Percentiles rank a stretch among this genome's conserved stretches.
phyloP scores from a whole-genome alignment of 179 eudicot genomes.

The Spinacia oleracea region DNA sequence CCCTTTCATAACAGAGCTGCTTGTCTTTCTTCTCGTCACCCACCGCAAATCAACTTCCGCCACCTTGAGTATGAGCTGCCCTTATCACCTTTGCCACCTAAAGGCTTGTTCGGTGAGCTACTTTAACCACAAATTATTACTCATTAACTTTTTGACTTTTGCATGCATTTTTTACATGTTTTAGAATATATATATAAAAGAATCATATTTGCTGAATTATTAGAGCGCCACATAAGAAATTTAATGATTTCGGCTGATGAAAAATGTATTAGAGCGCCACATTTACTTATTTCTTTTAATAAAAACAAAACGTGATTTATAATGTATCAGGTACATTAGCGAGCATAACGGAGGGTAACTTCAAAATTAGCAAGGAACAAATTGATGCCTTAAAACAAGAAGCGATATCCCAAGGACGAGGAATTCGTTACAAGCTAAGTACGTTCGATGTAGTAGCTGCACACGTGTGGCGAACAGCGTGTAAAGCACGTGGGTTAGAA shows the following conservation, averaged over 20 bases:
- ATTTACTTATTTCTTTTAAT: too few species aligned
- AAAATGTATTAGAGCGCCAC: too few species aligned
- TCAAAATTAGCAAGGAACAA: constrained; percentile 26
- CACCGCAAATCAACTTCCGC: background rate
- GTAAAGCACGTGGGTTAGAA: constrained; percentile 42
- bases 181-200: too few species aligned
- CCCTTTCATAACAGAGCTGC: constrained; percentile 32
- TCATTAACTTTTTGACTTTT: too few species aligned
- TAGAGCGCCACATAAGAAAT: too few species aligned
- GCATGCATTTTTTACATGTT: too few species aligned
- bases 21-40: constrained; percentile 16
- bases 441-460: constrained; percentile 41
- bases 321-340: background rate
- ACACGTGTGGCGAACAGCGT: constrained; percentile 41
- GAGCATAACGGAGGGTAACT: background rate
- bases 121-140: too few species aligned
- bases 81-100: background rate
- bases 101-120: background rate
- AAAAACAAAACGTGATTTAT: too few species aligned
- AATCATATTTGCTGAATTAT: too few species aligned
- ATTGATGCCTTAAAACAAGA: constrained; percentile 29
- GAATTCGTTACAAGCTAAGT: constrained; percentile 19
- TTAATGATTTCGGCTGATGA: too few species aligned
- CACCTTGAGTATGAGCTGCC: constrained; percentile 18
- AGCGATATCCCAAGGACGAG: constrained; percentile 21